Conservation (phyloP, 306 rosid genomes). For the Luffa acutangula region DNA sequence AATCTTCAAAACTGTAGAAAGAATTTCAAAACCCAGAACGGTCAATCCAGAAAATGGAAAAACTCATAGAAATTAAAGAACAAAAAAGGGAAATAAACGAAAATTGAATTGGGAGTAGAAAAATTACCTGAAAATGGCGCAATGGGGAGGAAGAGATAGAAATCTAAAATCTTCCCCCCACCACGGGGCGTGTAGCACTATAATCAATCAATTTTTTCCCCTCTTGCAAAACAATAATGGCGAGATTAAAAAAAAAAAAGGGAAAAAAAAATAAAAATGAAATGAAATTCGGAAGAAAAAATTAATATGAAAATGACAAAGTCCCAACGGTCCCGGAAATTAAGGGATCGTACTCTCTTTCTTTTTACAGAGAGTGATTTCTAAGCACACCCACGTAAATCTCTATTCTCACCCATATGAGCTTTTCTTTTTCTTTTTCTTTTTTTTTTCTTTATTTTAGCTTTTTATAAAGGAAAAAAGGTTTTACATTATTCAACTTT, state of each 20-base stretch:
- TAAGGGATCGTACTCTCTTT: not conserved
- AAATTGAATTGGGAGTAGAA: not conserved
- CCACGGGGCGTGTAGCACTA: not conserved
- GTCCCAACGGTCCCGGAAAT: slow-evolving; percentile 8
- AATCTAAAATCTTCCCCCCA: slow-evolving; percentile 6
- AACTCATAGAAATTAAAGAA: not conserved
- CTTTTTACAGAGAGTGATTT: not conserved
- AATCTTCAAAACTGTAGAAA: not conserved
- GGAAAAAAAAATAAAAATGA: not conserved
- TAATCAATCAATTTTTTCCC: not conserved
- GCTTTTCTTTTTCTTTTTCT: not conserved
- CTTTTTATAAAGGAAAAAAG: not conserved
- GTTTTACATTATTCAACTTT: not conserved
- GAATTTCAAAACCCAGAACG: not conserved
- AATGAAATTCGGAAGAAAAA: not conserved
- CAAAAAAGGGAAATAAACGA: too few species aligned
- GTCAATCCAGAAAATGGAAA: not conserved
- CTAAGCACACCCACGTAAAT: not conserved
- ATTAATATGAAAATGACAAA: slow-evolving; percentile 8
- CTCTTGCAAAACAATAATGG: not conserved
- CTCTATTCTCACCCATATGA: not conserved
- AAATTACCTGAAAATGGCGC: not conserved
- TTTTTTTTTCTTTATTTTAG: not conserved
- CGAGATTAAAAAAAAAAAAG: not conserved
- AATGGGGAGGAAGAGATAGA: slow-evolving; percentile 7